Evolutionary conservation across 78 protist genomes (phyloP), one percentile per base, ranked within the genome.

Genomic region (Dictyostelium firmibasis): DNA sequence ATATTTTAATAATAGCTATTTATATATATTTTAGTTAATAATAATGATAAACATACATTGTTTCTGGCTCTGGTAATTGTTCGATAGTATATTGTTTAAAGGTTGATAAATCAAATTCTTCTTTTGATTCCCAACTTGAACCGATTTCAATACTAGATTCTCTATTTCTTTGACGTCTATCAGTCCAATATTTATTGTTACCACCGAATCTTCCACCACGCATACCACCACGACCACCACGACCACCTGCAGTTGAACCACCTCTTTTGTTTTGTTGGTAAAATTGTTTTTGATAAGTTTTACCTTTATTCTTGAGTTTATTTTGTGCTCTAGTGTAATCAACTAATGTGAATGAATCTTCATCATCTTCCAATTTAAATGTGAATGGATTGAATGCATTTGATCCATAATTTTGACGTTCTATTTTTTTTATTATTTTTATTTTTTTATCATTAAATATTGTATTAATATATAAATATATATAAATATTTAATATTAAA

Each of bases 331-430:
- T 72, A 23, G 84, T 38, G 43, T 86, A 86, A 86, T 91, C 94
- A 13, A 91, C 94, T 82, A 91, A 74, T 75, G 81, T 74, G 87
- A 91, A 91, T 29, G 78, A 81, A 74, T 91, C 95, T 33, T 91
- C 95, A 69, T 81, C 84, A 23, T 84, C 95, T 29, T 91, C 95
- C 27, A 83, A 72, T 72, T 91, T 83, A 47, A 81, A 83, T 83
- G 92, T 84, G 70, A 91, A 91, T 84, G 95, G 95, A 77, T 84
- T 91, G 25, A 81, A 79, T 25, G 79, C 93, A 64, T 87, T 87
- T 10, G 93, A 83, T 25, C 93, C 93, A 87, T 87, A 74, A 29
- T 87, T 87, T 78, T 87, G 84, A 77, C 86, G 64, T 43, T 64
- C 92, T 85, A 33, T 44, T 23, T 77, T n/a, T 43, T 41, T 43